Percentiles rank a stretch among this genome's conserved stretches.
Conservation (phyloP, 2,329 filamentous ascomycete species). For the Berkeleyomyces rouxiae region DNA sequence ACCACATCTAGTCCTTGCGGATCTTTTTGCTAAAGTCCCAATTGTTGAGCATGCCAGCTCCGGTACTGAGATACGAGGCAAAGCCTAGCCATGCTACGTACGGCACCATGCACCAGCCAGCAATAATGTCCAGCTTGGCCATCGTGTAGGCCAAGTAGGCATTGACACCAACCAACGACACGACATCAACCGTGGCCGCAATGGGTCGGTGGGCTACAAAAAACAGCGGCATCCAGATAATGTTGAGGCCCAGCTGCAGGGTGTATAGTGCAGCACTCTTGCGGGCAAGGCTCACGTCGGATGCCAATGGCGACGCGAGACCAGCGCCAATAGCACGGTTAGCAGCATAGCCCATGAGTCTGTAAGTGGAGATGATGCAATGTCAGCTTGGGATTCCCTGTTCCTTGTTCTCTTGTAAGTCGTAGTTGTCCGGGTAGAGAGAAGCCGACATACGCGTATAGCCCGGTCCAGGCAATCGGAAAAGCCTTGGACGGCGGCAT, state of each 20-base stretch:
- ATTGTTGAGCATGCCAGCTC: slow-evolving; percentile 49
- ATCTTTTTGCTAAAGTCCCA: slow-evolving; percentile 37
- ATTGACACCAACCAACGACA: slow-evolving; percentile 54
- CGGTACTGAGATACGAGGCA: slow-evolving; percentile 67
- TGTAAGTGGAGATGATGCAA: slow-evolving; percentile 13
- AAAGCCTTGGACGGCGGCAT: slow-evolving; percentile 45
- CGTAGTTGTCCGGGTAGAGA: neutral
- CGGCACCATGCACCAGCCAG: slow-evolving; percentile 59
- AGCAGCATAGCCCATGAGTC: slow-evolving; percentile 74
- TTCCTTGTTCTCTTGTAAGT: neutral
- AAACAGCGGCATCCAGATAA: slow-evolving; percentile 86
- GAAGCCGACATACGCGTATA: slow-evolving; percentile 35
- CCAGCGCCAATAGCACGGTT: slow-evolving; percentile 57
- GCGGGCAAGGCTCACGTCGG: slow-evolving; percentile 40
- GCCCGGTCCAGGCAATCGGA: slow-evolving; percentile 46
- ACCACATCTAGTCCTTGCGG: slow-evolving; percentile 14
- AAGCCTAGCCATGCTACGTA: slow-evolving; percentile 80
- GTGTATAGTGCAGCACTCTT: slow-evolving; percentile 68
- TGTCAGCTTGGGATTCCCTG: neutral
- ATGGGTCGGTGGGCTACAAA: slow-evolving; percentile 60
- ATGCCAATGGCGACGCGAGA: slow-evolving; percentile 30
- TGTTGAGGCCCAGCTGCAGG: slow-evolving; percentile 68
- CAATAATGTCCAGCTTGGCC: slow-evolving; percentile 53
- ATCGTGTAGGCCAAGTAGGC: slow-evolving; percentile 62
- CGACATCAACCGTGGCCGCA: slow-evolving; percentile 58